A percentile compares a stretch with the other conserved stretches of the same genome.
These are phyloP conservation scores for Termitomyces sp. DNA, from an alignment of 768 basidiomycete genomes.

Conservation along the genomic window DNA sequence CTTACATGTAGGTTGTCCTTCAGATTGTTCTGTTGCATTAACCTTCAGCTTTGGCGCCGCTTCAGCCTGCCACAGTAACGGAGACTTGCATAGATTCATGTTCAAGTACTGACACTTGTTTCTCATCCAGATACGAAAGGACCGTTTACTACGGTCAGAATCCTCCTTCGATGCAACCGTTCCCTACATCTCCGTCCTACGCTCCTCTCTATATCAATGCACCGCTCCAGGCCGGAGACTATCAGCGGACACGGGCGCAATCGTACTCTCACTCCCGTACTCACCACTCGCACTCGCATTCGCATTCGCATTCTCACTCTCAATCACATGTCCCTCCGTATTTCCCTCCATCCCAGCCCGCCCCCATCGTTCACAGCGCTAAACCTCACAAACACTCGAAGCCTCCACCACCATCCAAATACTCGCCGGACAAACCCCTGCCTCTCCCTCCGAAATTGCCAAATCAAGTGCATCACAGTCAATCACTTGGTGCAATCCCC, in stretches of 20 bases:
- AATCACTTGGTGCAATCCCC: conserved; percentile 15
- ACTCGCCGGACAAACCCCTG: conserved; percentile 4
- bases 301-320: conserved; percentile 11
- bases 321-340: conserved; percentile 19
- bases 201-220: conserved; percentile 7
- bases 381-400: conserved; percentile 5
- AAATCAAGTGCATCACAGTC: conserved; percentile 4
- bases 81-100: neutral
- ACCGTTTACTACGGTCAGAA: conserved; percentile 11
- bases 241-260: conserved; percentile 6
- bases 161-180: conserved; percentile 10
- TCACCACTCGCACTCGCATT: conserved; percentile 12
- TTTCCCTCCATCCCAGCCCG: neutral
- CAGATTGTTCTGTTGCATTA: neutral
- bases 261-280: conserved; percentile 13
- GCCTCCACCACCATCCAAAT: neutral
- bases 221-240: conserved; percentile 1
- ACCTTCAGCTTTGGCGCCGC: neutral
- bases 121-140: conserved; percentile 14
- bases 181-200: conserved; percentile 7
- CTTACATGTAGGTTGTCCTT: conserved; percentile 11
- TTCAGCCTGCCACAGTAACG: conserved; percentile 15
- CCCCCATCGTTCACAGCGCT: neutral
- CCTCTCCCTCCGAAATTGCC: neutral
- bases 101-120: neutral